Percentiles rank a stretch among this genome's conserved stretches.
Evolutionary conservation across 2,329 filamentous ascomycete genomes (phyloP).

Genomic region (Cladosporium sp.): DNA sequence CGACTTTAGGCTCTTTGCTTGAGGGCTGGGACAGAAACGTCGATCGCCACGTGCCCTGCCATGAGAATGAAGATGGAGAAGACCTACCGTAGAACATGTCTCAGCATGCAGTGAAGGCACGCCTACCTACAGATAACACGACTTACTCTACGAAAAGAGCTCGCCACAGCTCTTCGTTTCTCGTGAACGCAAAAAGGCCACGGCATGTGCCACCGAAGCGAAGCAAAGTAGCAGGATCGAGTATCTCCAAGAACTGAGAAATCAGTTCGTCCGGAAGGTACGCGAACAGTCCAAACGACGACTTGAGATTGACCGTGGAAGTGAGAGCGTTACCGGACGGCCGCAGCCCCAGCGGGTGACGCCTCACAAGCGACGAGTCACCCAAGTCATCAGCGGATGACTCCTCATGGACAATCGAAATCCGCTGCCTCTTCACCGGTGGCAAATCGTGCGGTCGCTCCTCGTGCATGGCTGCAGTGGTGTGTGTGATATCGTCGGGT

Average conservation of each 20-base stretch:
- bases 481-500: not conserved
- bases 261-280: conserved; percentile 79
- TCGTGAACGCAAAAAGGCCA: conserved; percentile 81
- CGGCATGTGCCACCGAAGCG: conserved; percentile 75
- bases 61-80: conserved; percentile 54
- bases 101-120: conserved; percentile 30
- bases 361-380: conserved; percentile 58
- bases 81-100: conserved; percentile 40
- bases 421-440: conserved; percentile 26
- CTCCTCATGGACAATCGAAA: conserved; percentile 22
- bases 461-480: conserved; percentile 8
- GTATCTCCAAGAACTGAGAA: conserved; percentile 70
- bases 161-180: conserved; percentile 88
- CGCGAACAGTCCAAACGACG: conserved; percentile 64
- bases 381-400: conserved; percentile 19
- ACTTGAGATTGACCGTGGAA: conserved; percentile 65
- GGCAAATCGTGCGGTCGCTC: conserved; percentile 16
- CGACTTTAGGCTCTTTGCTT: conserved; percentile 57
- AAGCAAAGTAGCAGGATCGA: conserved; percentile 65
- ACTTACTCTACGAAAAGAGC: conserved; percentile 80
- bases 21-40: conserved; percentile 67
- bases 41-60: conserved; percentile 82
- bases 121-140: conserved; percentile 19
- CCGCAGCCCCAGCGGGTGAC: conserved; percentile 81
- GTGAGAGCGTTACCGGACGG: conserved; percentile 82